Evolutionary conservation across 257 asterid genomes (phyloP).

Genomic region (Knoxia roxburghii): DNA sequence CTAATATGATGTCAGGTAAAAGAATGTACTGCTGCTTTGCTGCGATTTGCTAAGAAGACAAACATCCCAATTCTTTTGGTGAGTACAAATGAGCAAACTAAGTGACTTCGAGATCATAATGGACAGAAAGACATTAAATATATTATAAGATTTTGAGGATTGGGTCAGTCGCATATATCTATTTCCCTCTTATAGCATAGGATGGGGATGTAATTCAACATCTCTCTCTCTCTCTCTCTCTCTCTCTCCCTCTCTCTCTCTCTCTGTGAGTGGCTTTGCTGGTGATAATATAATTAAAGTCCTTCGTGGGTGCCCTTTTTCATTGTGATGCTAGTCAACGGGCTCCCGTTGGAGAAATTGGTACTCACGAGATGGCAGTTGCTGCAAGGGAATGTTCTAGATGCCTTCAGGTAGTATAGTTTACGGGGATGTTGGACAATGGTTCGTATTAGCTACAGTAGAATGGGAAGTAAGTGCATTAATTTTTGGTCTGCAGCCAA

Average conservation of each 20-base stretch:
- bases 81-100: slow-evolving; percentile 19
- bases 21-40: slow-evolving; percentile 90
- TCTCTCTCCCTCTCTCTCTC: slow-evolving; percentile 21
- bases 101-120: not conserved
- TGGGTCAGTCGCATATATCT: too few species aligned
- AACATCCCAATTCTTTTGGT: slow-evolving; percentile 84
- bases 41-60: slow-evolving; percentile 85
- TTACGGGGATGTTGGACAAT: not conserved
- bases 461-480: slow-evolving; percentile 7
- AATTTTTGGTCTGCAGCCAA: slow-evolving; percentile 30
- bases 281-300: slow-evolving; percentile 54
- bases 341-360: slow-evolving; percentile 40
- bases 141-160: not conserved
- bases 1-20: slow-evolving; percentile 52
- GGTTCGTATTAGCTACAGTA: not conserved
- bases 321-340: slow-evolving; percentile 66
- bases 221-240: too few species aligned
- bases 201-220: too few species aligned
- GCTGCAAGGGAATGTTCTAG: slow-evolving; percentile 76
- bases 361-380: slow-evolving; percentile 61
- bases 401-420: slow-evolving; percentile 48
- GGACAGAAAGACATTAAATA: not conserved
- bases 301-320: slow-evolving; percentile 69
- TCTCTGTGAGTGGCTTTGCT: slow-evolving; percentile 58
- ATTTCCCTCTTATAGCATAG: too few species aligned